Evolutionary conservation across 2,329 filamentous ascomycete species (phyloP).

Genomic region (Macrophomina pseudophaseolina): DNA sequence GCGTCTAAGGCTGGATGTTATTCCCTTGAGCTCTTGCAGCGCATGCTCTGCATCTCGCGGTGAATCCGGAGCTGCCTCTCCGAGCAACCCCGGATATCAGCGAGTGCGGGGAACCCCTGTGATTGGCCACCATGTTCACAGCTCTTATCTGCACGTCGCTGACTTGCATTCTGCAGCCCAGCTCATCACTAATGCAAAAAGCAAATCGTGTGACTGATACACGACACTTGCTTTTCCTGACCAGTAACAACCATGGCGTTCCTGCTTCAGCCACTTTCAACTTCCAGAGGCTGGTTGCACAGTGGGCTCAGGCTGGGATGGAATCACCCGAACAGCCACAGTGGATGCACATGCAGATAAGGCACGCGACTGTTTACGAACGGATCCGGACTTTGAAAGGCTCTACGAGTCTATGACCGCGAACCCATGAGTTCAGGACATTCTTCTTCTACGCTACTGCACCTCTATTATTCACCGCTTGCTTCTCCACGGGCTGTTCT

Average conservation of each 20-base stretch:
- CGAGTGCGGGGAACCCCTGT: background rate
- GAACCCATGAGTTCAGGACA: background rate
- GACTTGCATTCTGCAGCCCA: background rate
- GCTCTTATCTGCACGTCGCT: slow-evolving; percentile 16
- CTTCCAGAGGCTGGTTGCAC: too few relatives aligned
- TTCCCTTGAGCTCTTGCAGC: too few relatives aligned
- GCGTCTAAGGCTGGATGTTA: too few relatives aligned
- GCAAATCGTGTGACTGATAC: background rate
- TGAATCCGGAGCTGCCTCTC: too few relatives aligned
- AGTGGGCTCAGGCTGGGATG: background rate
- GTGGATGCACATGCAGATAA: background rate
- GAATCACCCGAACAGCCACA: background rate
- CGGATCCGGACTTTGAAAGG: background rate
- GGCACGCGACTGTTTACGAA: background rate
- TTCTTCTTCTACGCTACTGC: too few relatives aligned
- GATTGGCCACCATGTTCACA: slow-evolving; percentile 12
- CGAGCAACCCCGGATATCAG: slow-evolving; percentile 5
- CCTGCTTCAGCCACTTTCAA: background rate
- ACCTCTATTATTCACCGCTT: background rate
- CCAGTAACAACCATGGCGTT: background rate
- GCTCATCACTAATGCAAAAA: slow-evolving; percentile 1
- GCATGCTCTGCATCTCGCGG: too few relatives aligned
- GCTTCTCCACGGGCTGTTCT: background rate
- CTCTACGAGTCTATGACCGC: background rate
- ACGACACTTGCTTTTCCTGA: background rate